These are phyloP conservation scores for Lecanicillium sp. DNA, from an alignment of 2,329 filamentous ascomycete genomes.

Conservation along the genomic window DNA sequence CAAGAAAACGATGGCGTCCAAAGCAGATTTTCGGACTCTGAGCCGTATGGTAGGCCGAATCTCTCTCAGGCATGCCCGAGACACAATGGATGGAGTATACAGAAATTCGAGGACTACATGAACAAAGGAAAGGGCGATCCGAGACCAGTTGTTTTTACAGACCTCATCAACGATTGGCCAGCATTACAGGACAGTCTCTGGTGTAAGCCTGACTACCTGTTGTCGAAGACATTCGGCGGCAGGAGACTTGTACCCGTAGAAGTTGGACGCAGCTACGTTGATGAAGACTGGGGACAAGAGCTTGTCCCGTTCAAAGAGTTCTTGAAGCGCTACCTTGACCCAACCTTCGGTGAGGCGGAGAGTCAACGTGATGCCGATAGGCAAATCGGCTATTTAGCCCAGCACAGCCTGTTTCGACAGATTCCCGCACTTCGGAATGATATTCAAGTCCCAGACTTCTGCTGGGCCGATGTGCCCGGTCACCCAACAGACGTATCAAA, in stretches of 20 bases:
- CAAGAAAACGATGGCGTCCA: slow-evolving; percentile 1
- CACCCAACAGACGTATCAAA: slow-evolving; percentile 32
- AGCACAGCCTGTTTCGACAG: slow-evolving; percentile 80
- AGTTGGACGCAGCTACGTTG: slow-evolving; percentile 79
- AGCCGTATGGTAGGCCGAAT: slow-evolving; percentile 21
- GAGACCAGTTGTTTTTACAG: slow-evolving; percentile 62
- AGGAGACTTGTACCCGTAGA: slow-evolving; percentile 79
- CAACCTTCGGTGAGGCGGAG: not conserved
- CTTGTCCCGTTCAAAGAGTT: slow-evolving; percentile 71
- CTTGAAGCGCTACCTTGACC: slow-evolving; percentile 50
- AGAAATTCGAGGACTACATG: slow-evolving; percentile 56
- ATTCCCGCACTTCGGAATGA: slow-evolving; percentile 70
- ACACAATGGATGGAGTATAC: slow-evolving; percentile 40
- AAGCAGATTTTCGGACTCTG: slow-evolving; percentile 17
- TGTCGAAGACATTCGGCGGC: slow-evolving; percentile 66
- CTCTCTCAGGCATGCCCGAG: slow-evolving; percentile 19
- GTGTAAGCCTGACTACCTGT: slow-evolving; percentile 66
- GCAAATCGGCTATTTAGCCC: slow-evolving; percentile 72
- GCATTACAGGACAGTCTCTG: slow-evolving; percentile 63
- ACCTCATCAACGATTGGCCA: slow-evolving; percentile 62
- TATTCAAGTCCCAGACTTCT: slow-evolving; percentile 76
- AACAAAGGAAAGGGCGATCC: slow-evolving; percentile 32
- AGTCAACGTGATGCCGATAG: not conserved
- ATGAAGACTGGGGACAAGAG: slow-evolving; percentile 75
- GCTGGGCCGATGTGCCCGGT: slow-evolving; percentile 61